Evolutionary conservation across 2,329 filamentous ascomycete species (phyloP).

Genomic region (Pseudocercospora cruenta): DNA sequence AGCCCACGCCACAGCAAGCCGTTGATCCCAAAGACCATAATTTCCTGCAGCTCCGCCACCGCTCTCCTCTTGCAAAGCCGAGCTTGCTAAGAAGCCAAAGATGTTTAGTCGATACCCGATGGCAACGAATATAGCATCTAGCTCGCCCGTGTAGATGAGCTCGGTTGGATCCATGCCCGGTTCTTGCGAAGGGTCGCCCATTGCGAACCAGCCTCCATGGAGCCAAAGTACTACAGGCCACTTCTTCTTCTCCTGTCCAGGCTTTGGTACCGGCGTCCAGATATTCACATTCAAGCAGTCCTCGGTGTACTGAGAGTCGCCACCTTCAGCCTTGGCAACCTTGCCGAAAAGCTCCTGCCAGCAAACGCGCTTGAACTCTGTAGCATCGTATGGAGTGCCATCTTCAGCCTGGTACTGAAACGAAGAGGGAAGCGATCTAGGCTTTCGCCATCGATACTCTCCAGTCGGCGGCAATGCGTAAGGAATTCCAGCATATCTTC

Average conservation of each 20-base stretch:
- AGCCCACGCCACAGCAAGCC: conserved; percentile 62
- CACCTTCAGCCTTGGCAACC: conserved; percentile 14
- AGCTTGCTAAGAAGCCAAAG: conserved; percentile 36
- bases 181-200: conserved; percentile 41
- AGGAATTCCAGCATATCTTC: conserved; percentile 13
- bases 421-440: not conserved
- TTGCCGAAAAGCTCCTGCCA: conserved; percentile 75
- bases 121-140: conserved; percentile 64
- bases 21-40: conserved; percentile 57
- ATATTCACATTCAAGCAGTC: conserved; percentile 43
- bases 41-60: conserved; percentile 45
- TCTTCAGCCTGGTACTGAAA: not conserved
- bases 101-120: conserved; percentile 47
- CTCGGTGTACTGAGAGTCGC: conserved; percentile 26
- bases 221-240: conserved; percentile 53
- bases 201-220: conserved; percentile 46
- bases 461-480: conserved; percentile 10
- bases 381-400: conserved; percentile 6
- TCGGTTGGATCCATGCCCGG: conserved; percentile 44
- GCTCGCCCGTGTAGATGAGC: conserved; percentile 51
- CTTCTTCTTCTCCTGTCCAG: conserved; percentile 5
- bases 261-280: conserved; percentile 36
- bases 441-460: conserved; percentile 16
- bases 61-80: conserved; percentile 30
- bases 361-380: conserved; percentile 8